Conservation (phyloP, 2,329 filamentous ascomycete genomes). For the Ophiostoma perfectum region DNA sequence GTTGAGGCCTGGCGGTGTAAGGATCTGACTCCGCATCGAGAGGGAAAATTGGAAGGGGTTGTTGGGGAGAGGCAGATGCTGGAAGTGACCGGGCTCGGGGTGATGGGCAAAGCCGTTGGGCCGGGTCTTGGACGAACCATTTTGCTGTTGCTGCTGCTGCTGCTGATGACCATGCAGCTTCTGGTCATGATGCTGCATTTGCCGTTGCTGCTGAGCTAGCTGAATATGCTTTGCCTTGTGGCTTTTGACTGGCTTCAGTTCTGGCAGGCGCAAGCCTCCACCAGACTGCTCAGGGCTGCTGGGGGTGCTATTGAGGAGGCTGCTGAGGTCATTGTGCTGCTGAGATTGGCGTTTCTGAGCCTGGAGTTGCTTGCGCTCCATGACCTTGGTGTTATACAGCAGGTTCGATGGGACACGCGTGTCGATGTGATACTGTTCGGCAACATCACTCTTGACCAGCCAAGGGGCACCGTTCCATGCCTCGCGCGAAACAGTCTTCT, state of each 20-base stretch:
- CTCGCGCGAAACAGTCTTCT: slow-evolving; percentile 86
- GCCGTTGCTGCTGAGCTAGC: slow-evolving; percentile 36
- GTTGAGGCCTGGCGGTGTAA: slow-evolving; percentile 37
- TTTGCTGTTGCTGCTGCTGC: slow-evolving; percentile 36
- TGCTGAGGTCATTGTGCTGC: slow-evolving; percentile 41
- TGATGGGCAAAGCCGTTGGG: slow-evolving; percentile 26
- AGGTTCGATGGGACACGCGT: slow-evolving; percentile 80
- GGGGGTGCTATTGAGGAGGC: slow-evolving; percentile 36
- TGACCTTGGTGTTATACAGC: slow-evolving; percentile 71
- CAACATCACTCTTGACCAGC: slow-evolving; percentile 81
- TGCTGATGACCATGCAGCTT: slow-evolving; percentile 20
- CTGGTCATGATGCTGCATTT: slow-evolving; percentile 34
- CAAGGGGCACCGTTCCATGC: slow-evolving; percentile 95
- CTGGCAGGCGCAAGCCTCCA: slow-evolving; percentile 56
- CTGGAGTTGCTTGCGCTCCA: slow-evolving; percentile 68
- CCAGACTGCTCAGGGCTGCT: slow-evolving; percentile 36
- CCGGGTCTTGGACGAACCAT: slow-evolving; percentile 31
- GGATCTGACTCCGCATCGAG: slow-evolving; percentile 33
- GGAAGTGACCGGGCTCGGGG: slow-evolving; percentile 37
- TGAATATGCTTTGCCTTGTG: slow-evolving; percentile 50
- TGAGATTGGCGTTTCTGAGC: slow-evolving; percentile 55
- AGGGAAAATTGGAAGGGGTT: slow-evolving; percentile 46
- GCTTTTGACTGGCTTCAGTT: slow-evolving; percentile 69
- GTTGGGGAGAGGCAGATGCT: slow-evolving; percentile 39
- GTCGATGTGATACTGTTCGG: slow-evolving; percentile 76